Evolutionary conservation across 2,329 filamentous ascomycete species (phyloP).

Genomic region (Nigrograna mackinnonii): DNA sequence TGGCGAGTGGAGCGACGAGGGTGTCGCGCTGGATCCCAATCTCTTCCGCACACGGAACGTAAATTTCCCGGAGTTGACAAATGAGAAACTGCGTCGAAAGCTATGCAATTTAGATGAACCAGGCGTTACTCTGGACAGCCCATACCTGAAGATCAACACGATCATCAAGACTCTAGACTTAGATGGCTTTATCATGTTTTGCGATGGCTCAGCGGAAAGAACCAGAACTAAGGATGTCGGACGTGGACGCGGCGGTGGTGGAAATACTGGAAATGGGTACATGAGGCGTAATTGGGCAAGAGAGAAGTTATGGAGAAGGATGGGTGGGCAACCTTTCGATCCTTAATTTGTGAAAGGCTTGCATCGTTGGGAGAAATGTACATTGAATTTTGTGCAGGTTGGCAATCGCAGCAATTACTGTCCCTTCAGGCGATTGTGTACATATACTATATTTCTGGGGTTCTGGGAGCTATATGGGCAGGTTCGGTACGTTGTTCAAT

Average conservation of each 20-base stretch:
- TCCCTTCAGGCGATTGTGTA: too few relatives aligned
- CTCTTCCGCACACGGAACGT: conserved; percentile 18
- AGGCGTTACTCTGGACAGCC: conserved; percentile 15
- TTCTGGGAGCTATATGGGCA: too few relatives aligned
- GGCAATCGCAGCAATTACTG: too few relatives aligned
- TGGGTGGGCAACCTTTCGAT: conserved; percentile 13
- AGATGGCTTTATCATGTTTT: conserved; percentile 24
- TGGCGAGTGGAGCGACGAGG: conserved; percentile 17
- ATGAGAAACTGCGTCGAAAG: conserved; percentile 21
- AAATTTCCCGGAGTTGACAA: conserved; percentile 18
- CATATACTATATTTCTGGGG: too few relatives aligned
- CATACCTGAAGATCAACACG: conserved; percentile 24
- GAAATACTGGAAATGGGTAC: background rate
- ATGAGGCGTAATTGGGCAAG: conserved; percentile 16
- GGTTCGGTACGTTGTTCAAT: too few relatives aligned
- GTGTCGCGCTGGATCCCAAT: conserved; percentile 16
- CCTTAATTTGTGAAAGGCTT: too few relatives aligned
- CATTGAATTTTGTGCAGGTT: too few relatives aligned
- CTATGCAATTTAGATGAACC: conserved; percentile 22
- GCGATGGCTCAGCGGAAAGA: conserved; percentile 19
- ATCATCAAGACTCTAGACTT: conserved; percentile 22
- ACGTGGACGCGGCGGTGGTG: conserved; percentile 2
- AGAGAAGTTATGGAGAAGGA: conserved; percentile 17
- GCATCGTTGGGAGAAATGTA: too few relatives aligned
- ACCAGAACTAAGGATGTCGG: conserved; percentile 21